Conservation (phyloP, 2,329 filamentous ascomycete species). For the Diplocarpon mali region DNA sequence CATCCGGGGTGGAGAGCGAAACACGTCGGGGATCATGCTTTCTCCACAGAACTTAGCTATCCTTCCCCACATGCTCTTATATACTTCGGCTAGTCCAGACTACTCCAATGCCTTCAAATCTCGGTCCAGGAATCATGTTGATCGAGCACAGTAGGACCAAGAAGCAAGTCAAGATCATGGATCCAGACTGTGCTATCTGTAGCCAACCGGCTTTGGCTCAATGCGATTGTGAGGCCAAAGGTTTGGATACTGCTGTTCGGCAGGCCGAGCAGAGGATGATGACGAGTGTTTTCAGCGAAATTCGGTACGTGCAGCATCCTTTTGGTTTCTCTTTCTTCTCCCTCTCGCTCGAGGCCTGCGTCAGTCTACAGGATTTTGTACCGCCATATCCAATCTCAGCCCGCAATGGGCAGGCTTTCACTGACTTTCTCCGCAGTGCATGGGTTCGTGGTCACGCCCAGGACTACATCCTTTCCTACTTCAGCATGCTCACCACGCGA, state of each 20-base stretch:
- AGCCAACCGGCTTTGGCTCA: conserved; percentile 43
- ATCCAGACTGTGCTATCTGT: conserved; percentile 60
- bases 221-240: conserved; percentile 57
- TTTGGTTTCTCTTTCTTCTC: neutral
- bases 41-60: neutral
- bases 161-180: conserved; percentile 46
- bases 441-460: conserved; percentile 57
- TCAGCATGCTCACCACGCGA: conserved; percentile 47
- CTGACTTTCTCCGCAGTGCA: conserved; percentile 30
- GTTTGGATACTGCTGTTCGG: conserved; percentile 49
- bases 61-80: conserved; percentile 1
- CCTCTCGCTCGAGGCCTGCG: no score
- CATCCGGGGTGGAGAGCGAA: neutral
- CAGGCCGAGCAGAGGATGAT: conserved; percentile 56
- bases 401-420: neutral
- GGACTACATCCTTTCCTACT: conserved; percentile 58
- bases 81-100: conserved; percentile 1
- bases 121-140: conserved; percentile 22
- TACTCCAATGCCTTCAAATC: conserved; percentile 13
- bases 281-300: conserved; percentile 49
- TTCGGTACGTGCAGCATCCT: conserved; percentile 39
- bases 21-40: neutral
- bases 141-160: conserved; percentile 22
- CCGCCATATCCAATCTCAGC: neutral
- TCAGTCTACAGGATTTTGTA: neutral